phyloP scores from a whole-genome alignment of 2,329 filamentous ascomycete species.

The Diaporthe capsici region DNA sequence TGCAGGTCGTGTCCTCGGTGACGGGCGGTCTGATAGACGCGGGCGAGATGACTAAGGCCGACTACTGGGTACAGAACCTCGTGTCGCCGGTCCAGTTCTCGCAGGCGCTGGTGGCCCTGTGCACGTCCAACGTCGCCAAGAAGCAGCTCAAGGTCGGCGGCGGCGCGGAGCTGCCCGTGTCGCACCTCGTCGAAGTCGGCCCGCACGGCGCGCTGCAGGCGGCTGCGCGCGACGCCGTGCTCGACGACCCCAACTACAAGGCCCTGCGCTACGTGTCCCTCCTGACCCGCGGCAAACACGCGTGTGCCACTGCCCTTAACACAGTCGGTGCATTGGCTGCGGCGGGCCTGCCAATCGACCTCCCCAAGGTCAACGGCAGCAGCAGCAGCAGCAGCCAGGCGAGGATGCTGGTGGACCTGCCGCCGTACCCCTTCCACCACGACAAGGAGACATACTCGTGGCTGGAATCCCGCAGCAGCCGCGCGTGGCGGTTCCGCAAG shows the following conservation, averaged over 20 bases:
- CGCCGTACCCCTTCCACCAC: conserved; percentile 64
- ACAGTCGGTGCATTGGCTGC: conserved; percentile 33
- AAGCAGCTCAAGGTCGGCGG: conserved; percentile 39
- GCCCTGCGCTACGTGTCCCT: conserved; percentile 35
- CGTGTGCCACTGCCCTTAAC: conserved; percentile 22
- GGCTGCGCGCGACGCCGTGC: conserved; percentile 44
- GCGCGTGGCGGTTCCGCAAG: conserved; percentile 52
- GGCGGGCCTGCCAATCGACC: conserved; percentile 27
- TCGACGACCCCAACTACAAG: conserved; percentile 38
- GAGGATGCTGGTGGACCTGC: conserved; percentile 51
- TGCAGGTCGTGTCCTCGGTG: conserved; percentile 35
- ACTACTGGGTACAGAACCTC: conserved; percentile 44
- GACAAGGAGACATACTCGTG: conserved; percentile 49
- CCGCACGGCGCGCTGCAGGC: conserved; percentile 49
- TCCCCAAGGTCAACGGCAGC: conserved; percentile 33
- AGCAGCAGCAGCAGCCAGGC: neutral
- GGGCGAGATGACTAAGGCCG: conserved; percentile 34
- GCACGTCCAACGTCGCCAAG: conserved; percentile 40
- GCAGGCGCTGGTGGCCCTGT: conserved; percentile 39
- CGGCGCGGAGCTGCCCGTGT: conserved; percentile 37
- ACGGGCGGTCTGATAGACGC: conserved; percentile 28
- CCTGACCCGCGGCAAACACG: conserved; percentile 34
- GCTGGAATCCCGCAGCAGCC: conserved; percentile 53
- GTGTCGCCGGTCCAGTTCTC: conserved; percentile 38
- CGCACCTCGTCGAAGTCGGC: conserved; percentile 50